These are phyloP conservation scores for Phytophthora pinifolia DNA, from an alignment of 352 stramenopile species.

Conservation along the genomic window DNA sequence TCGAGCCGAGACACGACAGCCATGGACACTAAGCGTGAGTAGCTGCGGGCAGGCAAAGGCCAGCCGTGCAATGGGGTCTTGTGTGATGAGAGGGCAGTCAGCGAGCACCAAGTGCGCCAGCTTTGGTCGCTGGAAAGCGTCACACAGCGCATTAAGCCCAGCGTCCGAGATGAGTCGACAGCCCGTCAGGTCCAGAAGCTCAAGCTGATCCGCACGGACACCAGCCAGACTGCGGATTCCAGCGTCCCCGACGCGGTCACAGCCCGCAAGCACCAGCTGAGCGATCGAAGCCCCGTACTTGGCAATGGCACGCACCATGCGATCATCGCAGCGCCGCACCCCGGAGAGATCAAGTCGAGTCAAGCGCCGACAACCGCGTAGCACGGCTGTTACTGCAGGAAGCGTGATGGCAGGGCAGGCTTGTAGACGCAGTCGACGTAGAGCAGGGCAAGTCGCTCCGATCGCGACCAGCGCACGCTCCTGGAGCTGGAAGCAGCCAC, in stretches of 20 bases:
- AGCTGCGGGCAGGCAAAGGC: slow-evolving; percentile 67
- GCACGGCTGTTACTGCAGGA: slow-evolving; percentile 56
- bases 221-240: slow-evolving; percentile 51
- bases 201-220: slow-evolving; percentile 53
- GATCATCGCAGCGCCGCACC: slow-evolving; percentile 59
- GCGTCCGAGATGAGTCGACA: slow-evolving; percentile 56
- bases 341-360: slow-evolving; percentile 54
- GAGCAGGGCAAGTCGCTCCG: slow-evolving; percentile 43
- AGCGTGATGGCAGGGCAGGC: slow-evolving; percentile 85
- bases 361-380: slow-evolving; percentile 52
- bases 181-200: slow-evolving; percentile 60
- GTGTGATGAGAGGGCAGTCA: slow-evolving; percentile 59
- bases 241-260: slow-evolving; percentile 58
- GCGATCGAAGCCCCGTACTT: slow-evolving; percentile 32
- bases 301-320: slow-evolving; percentile 53
- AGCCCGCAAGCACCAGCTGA: slow-evolving; percentile 64
- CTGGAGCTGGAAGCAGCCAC: slow-evolving; percentile 82
- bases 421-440: slow-evolving; percentile 76
- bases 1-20: slow-evolving; percentile 59
- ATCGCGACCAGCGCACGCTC: slow-evolving; percentile 82
- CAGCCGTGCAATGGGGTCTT: slow-evolving; percentile 60
- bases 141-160: slow-evolving; percentile 49
- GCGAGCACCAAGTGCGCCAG: slow-evolving; percentile 60
- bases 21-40: slow-evolving; percentile 65
- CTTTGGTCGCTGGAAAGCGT: slow-evolving; percentile 52